phyloP scores from a whole-genome alignment of 1,284 basidiomycete genomes.

The Polyporus tsugae region DNA sequence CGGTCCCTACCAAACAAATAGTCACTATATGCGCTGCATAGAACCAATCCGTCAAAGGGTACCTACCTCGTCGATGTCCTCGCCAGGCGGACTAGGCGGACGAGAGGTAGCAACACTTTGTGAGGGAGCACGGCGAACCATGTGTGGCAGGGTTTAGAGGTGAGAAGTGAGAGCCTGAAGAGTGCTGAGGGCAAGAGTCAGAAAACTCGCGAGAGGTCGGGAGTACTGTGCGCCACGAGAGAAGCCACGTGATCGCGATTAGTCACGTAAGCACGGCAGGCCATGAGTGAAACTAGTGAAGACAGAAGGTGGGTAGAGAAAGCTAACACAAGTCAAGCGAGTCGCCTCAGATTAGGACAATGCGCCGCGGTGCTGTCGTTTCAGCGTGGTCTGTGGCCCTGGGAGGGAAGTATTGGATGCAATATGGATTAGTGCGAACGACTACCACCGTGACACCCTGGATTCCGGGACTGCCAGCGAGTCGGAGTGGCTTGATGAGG shows the following conservation, averaged over 20 bases:
- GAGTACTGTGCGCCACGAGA: too few species aligned
- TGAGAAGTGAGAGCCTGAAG: not conserved
- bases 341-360: too few species aligned
- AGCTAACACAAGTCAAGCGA: too few species aligned
- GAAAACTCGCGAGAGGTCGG: too few species aligned
- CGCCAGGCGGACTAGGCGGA: constrained; percentile 45
- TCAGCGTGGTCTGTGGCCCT: too few species aligned
- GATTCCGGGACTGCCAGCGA: not conserved
- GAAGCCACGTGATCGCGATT: not conserved
- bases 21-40: constrained; percentile 14
- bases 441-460: not conserved
- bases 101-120: constrained; percentile 45
- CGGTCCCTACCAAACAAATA: constrained; percentile 49
- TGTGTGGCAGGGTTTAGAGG: constrained; percentile 11
- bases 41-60: not conserved
- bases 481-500: too few species aligned
- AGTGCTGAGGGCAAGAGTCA: too few species aligned
- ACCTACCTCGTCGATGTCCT: constrained; percentile 55
- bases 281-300: too few species aligned
- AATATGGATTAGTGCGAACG: not conserved
- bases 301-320: too few species aligned
- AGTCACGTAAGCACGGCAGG: not conserved
- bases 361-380: too few species aligned
- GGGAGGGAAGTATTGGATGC: too few species aligned
- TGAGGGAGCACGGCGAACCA: constrained; percentile 41